Conservation (phyloP, 192 early-diverging fungal species). For the Coemansia sp. region DNA sequence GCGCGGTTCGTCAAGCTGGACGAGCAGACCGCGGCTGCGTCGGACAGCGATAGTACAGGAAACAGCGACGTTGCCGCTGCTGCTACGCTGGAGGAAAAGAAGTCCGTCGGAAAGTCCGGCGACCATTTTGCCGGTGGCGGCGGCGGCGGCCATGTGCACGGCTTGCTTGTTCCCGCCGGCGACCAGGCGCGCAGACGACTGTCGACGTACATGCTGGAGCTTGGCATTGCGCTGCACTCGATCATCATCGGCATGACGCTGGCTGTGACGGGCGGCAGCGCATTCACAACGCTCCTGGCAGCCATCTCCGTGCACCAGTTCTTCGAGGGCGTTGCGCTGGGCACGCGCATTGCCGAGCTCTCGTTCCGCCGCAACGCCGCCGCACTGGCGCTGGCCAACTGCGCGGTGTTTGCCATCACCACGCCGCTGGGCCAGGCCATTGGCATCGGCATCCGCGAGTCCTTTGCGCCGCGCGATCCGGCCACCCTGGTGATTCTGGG, state of each 20-base stretch:
- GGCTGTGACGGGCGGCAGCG: conserved; percentile 56
- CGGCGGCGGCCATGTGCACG: conserved; percentile 21
- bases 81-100: conserved; percentile 4
- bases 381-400: conserved; percentile 57
- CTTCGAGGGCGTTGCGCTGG: conserved; percentile 78
- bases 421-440: conserved; percentile 81
- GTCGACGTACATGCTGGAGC: conserved; percentile 70
- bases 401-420: conserved; percentile 66
- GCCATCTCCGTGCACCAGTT: conserved; percentile 77
- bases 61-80: background rate
- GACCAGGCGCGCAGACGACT: conserved; percentile 40
- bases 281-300: conserved; percentile 61
- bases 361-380: conserved; percentile 27
- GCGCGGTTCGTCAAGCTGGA: background rate
- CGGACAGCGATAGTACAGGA: background rate
- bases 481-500: conserved; percentile 68
- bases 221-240: conserved; percentile 79
- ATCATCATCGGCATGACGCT: conserved; percentile 74
- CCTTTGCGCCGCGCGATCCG: conserved; percentile 60
- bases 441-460: conserved; percentile 68
- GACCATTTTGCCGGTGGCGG: background rate
- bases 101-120: background rate
- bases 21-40: background rate
- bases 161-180: conserved; percentile 4
- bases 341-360: conserved; percentile 67